Evolutionary conservation across 2,329 filamentous ascomycete genomes (phyloP).

Genomic region (Cytospora leucostoma): DNA sequence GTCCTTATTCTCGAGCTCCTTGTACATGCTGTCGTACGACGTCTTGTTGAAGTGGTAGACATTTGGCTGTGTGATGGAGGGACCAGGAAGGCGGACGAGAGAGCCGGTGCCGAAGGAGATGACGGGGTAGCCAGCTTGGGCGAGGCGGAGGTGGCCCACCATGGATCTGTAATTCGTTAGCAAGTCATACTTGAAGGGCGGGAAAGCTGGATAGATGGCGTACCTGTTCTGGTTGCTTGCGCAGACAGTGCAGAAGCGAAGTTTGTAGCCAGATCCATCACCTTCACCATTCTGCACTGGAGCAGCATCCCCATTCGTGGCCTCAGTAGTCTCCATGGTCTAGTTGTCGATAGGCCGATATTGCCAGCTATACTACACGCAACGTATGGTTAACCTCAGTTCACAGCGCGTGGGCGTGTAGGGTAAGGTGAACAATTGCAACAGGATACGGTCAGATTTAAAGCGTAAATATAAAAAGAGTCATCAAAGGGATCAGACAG

Average conservation of each 20-base stretch:
- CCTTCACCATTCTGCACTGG: constrained; percentile 46
- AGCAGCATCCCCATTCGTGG: constrained; percentile 41
- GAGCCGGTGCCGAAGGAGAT: constrained; percentile 98
- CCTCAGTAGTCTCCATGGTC: constrained; percentile 38
- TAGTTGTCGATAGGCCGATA: constrained; percentile 27
- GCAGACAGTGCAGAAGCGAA: constrained; percentile 98
- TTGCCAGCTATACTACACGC: neutral
- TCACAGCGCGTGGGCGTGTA: constrained; percentile 1
- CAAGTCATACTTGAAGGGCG: neutral
- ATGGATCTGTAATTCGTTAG: constrained; percentile 65
- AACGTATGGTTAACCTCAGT: constrained; percentile 8
- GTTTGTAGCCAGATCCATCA: constrained; percentile 68
- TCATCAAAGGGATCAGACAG: constrained; percentile 69
- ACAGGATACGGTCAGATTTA: constrained; percentile 30
- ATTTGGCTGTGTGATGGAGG: constrained; percentile 89
- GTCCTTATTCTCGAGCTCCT: constrained; percentile 85
- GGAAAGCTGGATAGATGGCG: constrained; percentile 30
- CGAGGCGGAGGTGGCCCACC: constrained; percentile 96
- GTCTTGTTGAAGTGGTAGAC: constrained; percentile 98
- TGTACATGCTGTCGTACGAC: constrained; percentile 92
- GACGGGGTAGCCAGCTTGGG: constrained; percentile 85
- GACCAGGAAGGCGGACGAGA: constrained; percentile 88
- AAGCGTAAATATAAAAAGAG: constrained; percentile 43
- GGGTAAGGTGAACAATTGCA: neutral
- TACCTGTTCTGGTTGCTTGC: constrained; percentile 97